Conservation (phyloP, 1,284 basidiomycete genomes). For the Ceratobasidium sp. region DNA sequence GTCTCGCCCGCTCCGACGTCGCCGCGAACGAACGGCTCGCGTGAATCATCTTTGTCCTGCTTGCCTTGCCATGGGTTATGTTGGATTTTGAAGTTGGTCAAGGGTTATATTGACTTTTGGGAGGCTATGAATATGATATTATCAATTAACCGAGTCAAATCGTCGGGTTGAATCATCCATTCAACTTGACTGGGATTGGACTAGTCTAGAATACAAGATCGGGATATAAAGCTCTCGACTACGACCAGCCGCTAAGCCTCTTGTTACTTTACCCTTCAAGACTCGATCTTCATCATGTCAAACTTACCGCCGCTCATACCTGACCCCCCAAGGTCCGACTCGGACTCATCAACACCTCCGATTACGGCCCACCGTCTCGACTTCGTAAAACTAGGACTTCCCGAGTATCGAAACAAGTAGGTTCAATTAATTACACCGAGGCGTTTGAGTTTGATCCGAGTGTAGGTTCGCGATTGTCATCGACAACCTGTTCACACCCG, state of each 20-base stretch:
- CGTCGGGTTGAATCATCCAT: too few relatives aligned
- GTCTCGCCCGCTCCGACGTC: too few relatives aligned
- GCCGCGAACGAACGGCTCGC: too few relatives aligned
- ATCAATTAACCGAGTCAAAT: too few relatives aligned
- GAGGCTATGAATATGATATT: too few relatives aligned
- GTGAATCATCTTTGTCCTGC: too few relatives aligned
- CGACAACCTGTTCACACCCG: constrained; percentile 40
- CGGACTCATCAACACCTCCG: constrained; percentile 27
- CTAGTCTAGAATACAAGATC: too few relatives aligned
- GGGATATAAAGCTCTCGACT: too few relatives aligned
- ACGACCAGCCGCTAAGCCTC: neutral
- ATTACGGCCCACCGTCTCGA: constrained; percentile 35
- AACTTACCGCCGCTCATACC: constrained; percentile 15
- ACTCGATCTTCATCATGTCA: neutral
- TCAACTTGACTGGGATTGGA: too few relatives aligned
- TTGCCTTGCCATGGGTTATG: too few relatives aligned
- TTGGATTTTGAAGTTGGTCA: too few relatives aligned
- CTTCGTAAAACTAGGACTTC: constrained; percentile 37
- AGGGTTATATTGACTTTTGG: too few relatives aligned
- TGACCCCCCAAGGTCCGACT: constrained; percentile 25
- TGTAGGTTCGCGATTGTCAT: constrained; percentile 37
- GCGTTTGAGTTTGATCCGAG: neutral
- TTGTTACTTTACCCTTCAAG: neutral
- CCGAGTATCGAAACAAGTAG: constrained; percentile 38
- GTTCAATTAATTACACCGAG: neutral